These are phyloP conservation scores for Nyctanthes arbortristis DNA, from an alignment of 257 asterid species.

Conservation along the genomic window DNA sequence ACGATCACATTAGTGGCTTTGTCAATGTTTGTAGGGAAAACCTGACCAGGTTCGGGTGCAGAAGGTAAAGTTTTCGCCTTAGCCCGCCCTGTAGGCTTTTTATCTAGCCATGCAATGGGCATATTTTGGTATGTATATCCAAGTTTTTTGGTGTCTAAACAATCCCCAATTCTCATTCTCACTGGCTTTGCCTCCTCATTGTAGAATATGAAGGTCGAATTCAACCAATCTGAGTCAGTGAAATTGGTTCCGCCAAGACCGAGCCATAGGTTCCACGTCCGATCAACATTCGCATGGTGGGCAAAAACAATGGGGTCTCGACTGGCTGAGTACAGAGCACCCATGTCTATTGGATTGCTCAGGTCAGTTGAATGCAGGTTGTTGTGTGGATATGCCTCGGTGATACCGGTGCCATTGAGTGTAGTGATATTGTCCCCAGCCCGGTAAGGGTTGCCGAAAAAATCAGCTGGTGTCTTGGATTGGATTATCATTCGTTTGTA, in stretches of 20 bases:
- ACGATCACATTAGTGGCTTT: not conserved
- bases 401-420: not conserved
- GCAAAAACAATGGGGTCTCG: conserved; percentile 21
- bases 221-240: conserved; percentile 14
- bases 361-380: not conserved
- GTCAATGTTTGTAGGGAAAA: not conserved
- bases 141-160: not conserved
- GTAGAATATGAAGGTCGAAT: conserved; percentile 9
- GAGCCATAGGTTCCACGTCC: conserved; percentile 20
- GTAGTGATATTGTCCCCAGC: not conserved
- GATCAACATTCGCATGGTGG: conserved; percentile 23
- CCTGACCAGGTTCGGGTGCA: not conserved
- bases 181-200: conserved; percentile 6
- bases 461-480: not conserved
- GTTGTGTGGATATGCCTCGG: conserved; percentile 1
- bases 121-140: not conserved
- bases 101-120: conserved; percentile 7
- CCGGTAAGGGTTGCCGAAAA: not conserved
- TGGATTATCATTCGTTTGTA: conserved; percentile 13
- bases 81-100: not conserved
- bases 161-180: not conserved
- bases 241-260: not conserved
- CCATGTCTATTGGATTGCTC: conserved; percentile 4
- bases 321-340: conserved; percentile 15
- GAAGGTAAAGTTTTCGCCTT: not conserved